phyloP scores from a whole-genome alignment of 1,284 basidiomycete genomes.

The Flammula alnicola region DNA sequence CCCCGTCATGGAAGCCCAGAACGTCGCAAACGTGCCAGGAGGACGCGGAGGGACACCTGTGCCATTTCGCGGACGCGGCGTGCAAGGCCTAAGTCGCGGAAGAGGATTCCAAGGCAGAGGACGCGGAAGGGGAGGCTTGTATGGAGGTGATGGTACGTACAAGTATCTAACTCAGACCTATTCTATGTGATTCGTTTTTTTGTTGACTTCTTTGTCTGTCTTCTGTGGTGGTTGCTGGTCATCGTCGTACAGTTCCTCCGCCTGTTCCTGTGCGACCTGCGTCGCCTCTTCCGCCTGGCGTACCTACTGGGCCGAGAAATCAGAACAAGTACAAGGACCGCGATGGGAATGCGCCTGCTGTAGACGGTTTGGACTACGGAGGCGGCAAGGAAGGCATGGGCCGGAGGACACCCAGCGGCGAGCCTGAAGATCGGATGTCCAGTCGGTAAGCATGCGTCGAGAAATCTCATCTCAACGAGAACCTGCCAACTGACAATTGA shows the following conservation, averaged over 20 bases:
- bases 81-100: slow-evolving; percentile 38
- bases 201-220: neutral
- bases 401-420: slow-evolving; percentile 55
- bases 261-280: slow-evolving; percentile 70
- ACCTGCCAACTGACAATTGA: neutral
- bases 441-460: slow-evolving; percentile 43
- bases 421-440: slow-evolving; percentile 60
- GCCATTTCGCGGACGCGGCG: slow-evolving; percentile 55
- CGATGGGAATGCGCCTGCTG: slow-evolving; percentile 76
- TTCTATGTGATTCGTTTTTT: neutral
- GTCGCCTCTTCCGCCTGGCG: slow-evolving; percentile 79
- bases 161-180: neutral
- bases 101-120: slow-evolving; percentile 53
- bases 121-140: slow-evolving; percentile 49
- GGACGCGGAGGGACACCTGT: slow-evolving; percentile 51
- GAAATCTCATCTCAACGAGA: neutral
- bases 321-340: slow-evolving; percentile 88
- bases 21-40: slow-evolving; percentile 38
- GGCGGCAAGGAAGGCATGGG: slow-evolving; percentile 54
- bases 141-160: slow-evolving; percentile 40
- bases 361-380: slow-evolving; percentile 85
- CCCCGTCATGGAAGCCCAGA: slow-evolving; percentile 48
- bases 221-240: neutral
- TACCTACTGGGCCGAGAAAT: slow-evolving; percentile 84
- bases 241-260: slow-evolving; percentile 38